Percentiles rank a stretch among this genome's conserved stretches.
phyloP scores from a whole-genome alignment of 2,329 filamentous ascomycete genomes.

The Whalleya microplaca region DNA sequence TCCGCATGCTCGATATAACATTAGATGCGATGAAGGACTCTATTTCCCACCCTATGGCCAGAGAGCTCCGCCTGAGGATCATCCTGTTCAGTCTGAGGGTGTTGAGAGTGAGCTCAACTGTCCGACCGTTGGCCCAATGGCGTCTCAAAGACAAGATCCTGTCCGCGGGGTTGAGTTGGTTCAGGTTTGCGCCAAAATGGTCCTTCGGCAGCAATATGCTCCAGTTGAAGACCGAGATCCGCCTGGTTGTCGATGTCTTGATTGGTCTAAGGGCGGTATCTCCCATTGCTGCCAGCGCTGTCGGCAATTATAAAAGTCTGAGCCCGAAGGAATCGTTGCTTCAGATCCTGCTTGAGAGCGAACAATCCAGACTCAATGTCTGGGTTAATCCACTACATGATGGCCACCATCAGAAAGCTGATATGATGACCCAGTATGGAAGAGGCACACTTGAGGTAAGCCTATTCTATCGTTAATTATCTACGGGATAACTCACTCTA shows the following conservation, averaged over 20 bases:
- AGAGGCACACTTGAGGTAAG: conserved; percentile 48
- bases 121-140: conserved; percentile 69
- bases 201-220: conserved; percentile 93
- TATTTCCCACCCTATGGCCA: conserved; percentile 79
- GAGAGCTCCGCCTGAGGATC: conserved; percentile 90
- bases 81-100: conserved; percentile 82
- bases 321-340: conserved; percentile 84
- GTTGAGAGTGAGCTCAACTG: conserved; percentile 71
- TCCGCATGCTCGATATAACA: conserved; percentile 79
- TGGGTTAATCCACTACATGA: conserved; percentile 85
- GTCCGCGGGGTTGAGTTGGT: conserved; percentile 88
- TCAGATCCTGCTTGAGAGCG: conserved; percentile 77
- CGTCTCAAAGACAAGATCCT: conserved; percentile 87
- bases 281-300: conserved; percentile 57
- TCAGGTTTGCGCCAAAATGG: conserved; percentile 81
- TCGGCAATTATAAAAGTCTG: conserved; percentile 65
- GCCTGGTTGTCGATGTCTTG: conserved; percentile 77
- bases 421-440: conserved; percentile 44
- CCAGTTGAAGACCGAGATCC: conserved; percentile 90
- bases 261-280: conserved; percentile 66
- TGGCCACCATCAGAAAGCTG: conserved; percentile 45
- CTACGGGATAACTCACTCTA: conserved; percentile 21
- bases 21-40: conserved; percentile 73
- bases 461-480: background rate
- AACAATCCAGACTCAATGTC: conserved; percentile 80